Percentiles rank a stretch among this genome's conserved stretches.
Conservation (phyloP, 2,329 filamentous ascomycete species). For the Setomelanomma holmii region DNA sequence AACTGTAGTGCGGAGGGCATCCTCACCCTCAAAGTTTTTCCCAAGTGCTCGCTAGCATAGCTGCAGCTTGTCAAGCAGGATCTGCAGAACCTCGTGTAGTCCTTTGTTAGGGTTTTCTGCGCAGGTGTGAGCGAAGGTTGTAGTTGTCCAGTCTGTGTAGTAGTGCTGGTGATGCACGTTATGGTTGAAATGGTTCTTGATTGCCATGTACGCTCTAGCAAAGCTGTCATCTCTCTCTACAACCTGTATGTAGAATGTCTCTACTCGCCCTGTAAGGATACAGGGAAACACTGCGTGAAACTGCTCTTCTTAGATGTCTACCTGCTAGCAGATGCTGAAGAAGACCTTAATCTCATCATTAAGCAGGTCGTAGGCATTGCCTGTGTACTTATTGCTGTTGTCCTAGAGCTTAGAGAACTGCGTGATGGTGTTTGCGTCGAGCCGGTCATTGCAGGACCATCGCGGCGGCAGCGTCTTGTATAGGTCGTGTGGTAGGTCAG, state of each 20-base stretch:
- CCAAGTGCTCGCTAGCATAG: neutral
- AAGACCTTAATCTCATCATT: constrained; percentile 1
- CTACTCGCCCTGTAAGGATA: constrained; percentile 1
- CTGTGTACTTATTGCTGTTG: constrained; percentile 1
- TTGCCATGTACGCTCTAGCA: neutral
- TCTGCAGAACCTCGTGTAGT: neutral
- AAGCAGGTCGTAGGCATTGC: neutral
- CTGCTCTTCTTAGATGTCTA: neutral
- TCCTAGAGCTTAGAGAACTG: too few relatives aligned
- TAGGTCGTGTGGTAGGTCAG: too few relatives aligned
- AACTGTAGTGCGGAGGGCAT: too few relatives aligned
- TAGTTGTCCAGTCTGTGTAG: neutral
- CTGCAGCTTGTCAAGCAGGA: constrained; percentile 5
- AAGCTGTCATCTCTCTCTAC: neutral
- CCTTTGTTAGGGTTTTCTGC: constrained; percentile 1
- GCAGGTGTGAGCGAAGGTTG: neutral
- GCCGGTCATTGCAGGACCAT: too few relatives aligned
- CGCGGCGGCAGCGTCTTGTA: too few relatives aligned
- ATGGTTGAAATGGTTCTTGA: neutral
- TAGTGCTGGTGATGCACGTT: neutral
- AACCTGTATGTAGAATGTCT: neutral
- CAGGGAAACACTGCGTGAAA: constrained; percentile 1
- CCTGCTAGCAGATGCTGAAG: neutral
- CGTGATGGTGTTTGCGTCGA: too few relatives aligned
- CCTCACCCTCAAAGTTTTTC: too few relatives aligned